Evolutionary conservation across 768 basidiomycete genomes (phyloP), one percentile per base, ranked within the genome.

Genomic region (Suillus tomentosus): DNA sequence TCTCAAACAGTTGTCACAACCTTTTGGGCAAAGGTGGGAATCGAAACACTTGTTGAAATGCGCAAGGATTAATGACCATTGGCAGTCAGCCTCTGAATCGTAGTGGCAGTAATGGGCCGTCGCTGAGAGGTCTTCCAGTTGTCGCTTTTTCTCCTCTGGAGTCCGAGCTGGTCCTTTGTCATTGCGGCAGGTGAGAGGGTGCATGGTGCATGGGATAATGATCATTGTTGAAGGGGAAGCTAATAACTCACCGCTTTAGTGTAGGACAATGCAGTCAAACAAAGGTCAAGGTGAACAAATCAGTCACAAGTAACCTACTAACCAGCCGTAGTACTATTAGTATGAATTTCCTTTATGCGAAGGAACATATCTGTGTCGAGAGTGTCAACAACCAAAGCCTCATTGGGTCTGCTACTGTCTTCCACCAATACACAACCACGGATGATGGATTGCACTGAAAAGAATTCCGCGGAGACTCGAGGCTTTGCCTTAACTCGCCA

Each of bases 41-140:
- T 89, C 83, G 76, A 98, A 98, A 10, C 79, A 78, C 73, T 99
- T 92, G 66, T 86, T 87, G 69, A 97, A 99, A 75, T 93, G 92
- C n/a, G 84, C 82, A 19, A 99, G 84, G n/a, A 98, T 80, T 68
- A 94, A 92, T 7, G 85, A 82, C 3, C 97, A 89, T 15, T 97
- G 88, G 71, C 97, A 99, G 68, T 92, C 91, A 34, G 88, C 85
- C 58, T 86, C 82, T 31, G 31, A 75, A 97, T 94, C 63, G 31
- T 31, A 31, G 31, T 77, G 72, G 75, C 93, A 95, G 77, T 89
- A 99, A 63, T 85, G 79, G 22, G 88, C 81, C 57, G 99, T 92
- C 17, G 84, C 84, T 3, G 81, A 79, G 39, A 91, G 81, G 13
- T 87, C 88, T 2, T 83, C 82, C 61, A 82, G 79, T 72, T 92